Base-by-base conservation (phyloP, 129 eudicot species). In the Artemisia argyi region DNA sequence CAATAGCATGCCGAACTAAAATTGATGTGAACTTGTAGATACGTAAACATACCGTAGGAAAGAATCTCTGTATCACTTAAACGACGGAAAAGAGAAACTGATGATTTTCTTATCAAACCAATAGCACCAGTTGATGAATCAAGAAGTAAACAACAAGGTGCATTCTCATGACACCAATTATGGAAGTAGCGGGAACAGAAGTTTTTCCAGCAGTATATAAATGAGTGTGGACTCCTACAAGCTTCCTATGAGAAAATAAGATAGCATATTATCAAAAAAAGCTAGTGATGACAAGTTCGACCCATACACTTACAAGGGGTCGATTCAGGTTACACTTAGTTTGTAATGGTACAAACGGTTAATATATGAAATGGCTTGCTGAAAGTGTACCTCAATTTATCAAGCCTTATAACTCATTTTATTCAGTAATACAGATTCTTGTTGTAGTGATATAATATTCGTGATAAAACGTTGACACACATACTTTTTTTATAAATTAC, bases 1-100 rank as follows among this genome's bases (percentile, higher is more conserved):
- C 7, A 39, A 5, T 39, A 5, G 44, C 44, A 39, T 39, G 44
- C 44, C 7, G 9, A 6, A 39, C 2, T 12, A 12, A 24, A 14
- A 18, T 9, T 57, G 20, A 18, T 39, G 32, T 17, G 24, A 28
- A 12, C 11, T 57, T 57, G 20, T 35, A 28, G 64, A 52, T 74
- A 47, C 5, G 50, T 35, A 52, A 65, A 68, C 80, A 39, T 84
- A 94, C 98, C 90, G 35, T 72, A 80, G 49, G 80, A 48, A 76
- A 90, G 85, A 78, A 78, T 83, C 72, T 94, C 98, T 64, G 90
- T 85, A 49, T 94, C 89, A 81, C 90, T 96, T 84, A 90, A 59
- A 49, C 72, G 54, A 52, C 98, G 97, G 65, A 88, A 88, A 35
- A 94, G 67, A 68, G 98, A 90, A 82, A 94, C 69, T 44, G 92